phyloP scores from a whole-genome alignment of 176 grass and related monocot genomes.

The Coix lacrymajobi region DNA sequence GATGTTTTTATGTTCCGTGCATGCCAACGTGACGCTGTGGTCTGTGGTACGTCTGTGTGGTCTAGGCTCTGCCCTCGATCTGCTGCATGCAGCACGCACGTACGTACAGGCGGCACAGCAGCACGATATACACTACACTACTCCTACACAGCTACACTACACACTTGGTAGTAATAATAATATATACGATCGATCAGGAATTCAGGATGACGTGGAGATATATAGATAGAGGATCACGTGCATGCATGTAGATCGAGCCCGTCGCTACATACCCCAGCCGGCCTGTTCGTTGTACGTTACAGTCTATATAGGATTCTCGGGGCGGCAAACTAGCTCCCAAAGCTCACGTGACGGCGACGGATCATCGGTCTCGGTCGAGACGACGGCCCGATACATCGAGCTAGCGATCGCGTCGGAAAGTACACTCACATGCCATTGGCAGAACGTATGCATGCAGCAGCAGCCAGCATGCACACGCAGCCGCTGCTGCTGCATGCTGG shows the following conservation, averaged over 20 bases:
- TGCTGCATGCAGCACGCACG: neutral
- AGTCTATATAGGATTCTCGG: slow-evolving; percentile 40
- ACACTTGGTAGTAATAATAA: neutral
- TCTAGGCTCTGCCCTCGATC: neutral
- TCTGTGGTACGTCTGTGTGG: too few species aligned
- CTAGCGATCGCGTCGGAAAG: neutral
- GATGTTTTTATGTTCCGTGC: neutral
- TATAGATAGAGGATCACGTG: neutral
- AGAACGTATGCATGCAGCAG: neutral
- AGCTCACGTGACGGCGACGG: slow-evolving; percentile 39
- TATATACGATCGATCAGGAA: neutral
- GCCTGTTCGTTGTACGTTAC: neutral
- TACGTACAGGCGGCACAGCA: neutral
- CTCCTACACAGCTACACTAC: neutral
- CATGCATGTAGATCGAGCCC: neutral
- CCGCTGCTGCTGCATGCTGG: neutral
- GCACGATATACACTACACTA: neutral
- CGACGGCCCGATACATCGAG: too few species aligned
- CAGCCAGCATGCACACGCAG: neutral
- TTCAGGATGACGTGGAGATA: too few species aligned
- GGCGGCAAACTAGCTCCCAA: slow-evolving; percentile 42
- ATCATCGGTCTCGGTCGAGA: neutral
- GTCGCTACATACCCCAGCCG: too few species aligned
- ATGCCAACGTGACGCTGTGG: neutral
- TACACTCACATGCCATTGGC: slow-evolving; percentile 59